Evolutionary conservation across 2,329 filamentous ascomycete genomes (phyloP), one percentile per base, ranked within the genome.

Genomic region (Fusarium sp.): DNA sequence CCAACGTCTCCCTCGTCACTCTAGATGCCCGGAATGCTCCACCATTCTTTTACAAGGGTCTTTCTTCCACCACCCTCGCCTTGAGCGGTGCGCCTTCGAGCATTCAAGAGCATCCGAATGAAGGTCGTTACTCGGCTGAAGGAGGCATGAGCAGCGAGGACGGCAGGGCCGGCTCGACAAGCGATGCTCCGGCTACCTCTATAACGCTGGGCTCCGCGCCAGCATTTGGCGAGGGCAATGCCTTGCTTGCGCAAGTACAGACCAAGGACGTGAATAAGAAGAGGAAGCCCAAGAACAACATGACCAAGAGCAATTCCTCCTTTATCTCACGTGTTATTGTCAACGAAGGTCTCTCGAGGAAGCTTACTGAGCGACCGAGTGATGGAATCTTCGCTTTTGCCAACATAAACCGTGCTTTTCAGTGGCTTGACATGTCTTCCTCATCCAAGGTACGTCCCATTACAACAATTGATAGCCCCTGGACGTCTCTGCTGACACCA

Each of bases 271-370:
- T 90, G 45, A 91, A 90, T 74, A 98, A 98, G 87, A 90, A 91
- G 81, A 91, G 92, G 80, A 99, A 99, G 83, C 97, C 97, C 3
- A 99, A 98, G 88, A 98, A 96, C 84, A 98, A 97, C 82, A 97
- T 99, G 82, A 92, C 96, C 62, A 99, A 99, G 87, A 98, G 95
- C 85, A 98, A 98, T 83, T 99, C 97, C 11, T 98, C 96, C 1
- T 99, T 98, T 81, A 97, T 99, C 33, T 98, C 96, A n/a, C 88
- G 97, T 64, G 96, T 98, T 35, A 98, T 98, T 74, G 92, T 95
- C 18, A 94, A 98, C 79, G 97, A 99, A 78, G 88, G 88, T 6
- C 83, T 97, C 64, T 88, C 89, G 24, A 97, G 97, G 83, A 92
- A 94, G 74, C 83, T 98, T 72, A 89, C 91, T 58, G 97, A 98